These are phyloP conservation scores for Gymnopilus dilepis DNA, from an alignment of 768 basidiomycete genomes.

Conservation along the genomic window DNA sequence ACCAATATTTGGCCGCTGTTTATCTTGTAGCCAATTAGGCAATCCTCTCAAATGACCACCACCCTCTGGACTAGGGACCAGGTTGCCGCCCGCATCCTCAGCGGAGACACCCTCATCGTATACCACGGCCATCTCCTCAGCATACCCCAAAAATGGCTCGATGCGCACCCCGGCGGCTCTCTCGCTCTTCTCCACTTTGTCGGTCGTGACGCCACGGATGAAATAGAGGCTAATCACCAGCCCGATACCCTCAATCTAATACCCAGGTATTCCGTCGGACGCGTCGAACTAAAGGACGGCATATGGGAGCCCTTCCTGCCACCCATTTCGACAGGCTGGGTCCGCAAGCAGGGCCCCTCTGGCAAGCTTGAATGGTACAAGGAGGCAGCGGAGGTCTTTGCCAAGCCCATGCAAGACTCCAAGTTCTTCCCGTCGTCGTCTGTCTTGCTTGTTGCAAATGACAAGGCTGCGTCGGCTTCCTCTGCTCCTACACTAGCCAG, in stretches of 20 bases:
- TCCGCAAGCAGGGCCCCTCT: conserved; percentile 46
- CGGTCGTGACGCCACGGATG: conserved; percentile 93
- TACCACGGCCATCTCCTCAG: conserved; percentile 67
- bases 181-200: conserved; percentile 94
- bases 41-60: conserved; percentile 30
- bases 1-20: conserved; percentile 6
- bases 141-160: conserved; percentile 79
- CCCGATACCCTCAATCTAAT: conserved; percentile 61
- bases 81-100: conserved; percentile 73
- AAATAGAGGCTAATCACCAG: conserved; percentile 91
- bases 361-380: conserved; percentile 62
- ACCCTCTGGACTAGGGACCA: conserved; percentile 46
- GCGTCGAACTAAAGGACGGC: conserved; percentile 61
- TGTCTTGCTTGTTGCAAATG: conserved; percentile 64
- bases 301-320: conserved; percentile 83
- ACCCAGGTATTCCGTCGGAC: conserved; percentile 69
- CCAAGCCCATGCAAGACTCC: conserved; percentile 33
- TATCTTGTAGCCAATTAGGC: neutral
- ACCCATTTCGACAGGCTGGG: conserved; percentile 87
- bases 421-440: conserved; percentile 47
- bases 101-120: conserved; percentile 78
- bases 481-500: conserved; percentile 47
- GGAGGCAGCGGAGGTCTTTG: conserved; percentile 57
- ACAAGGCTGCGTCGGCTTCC: conserved; percentile 26
- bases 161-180: conserved; percentile 86